Percentiles rank a stretch among this genome's conserved stretches.
These are phyloP conservation scores for Tolypocladium capitatum DNA, from an alignment of 2,329 filamentous ascomycete species.

Conservation along the genomic window DNA sequence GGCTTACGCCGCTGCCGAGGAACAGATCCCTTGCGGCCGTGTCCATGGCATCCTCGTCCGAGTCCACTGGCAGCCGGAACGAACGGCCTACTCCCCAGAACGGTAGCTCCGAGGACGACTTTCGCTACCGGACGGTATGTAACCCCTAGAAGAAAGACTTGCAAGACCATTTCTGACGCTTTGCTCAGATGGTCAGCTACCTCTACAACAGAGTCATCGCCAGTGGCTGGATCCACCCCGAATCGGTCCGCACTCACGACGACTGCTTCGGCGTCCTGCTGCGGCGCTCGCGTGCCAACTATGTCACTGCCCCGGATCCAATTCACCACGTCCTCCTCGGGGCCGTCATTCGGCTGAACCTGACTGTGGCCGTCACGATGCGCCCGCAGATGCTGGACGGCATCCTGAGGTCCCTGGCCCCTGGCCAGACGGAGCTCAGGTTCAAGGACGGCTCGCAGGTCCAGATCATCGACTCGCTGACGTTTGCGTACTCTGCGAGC, in stretches of 20 bases:
- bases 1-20: not conserved
- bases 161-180: not conserved
- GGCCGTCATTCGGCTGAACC: slow-evolving; percentile 30
- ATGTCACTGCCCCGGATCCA: slow-evolving; percentile 25
- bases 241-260: slow-evolving; percentile 5
- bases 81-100: slow-evolving; percentile 1
- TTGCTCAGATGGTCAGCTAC: slow-evolving; percentile 18
- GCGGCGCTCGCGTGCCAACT: slow-evolving; percentile 24
- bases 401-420: slow-evolving; percentile 26
- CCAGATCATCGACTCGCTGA: slow-evolving; percentile 30
- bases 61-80: not conserved
- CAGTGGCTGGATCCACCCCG: slow-evolving; percentile 16
- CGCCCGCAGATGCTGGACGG: slow-evolving; percentile 31
- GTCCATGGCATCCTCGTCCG: not conserved
- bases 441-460: slow-evolving; percentile 28
- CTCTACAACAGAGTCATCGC: slow-evolving; percentile 14
- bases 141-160: not conserved
- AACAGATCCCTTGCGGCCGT: slow-evolving; percentile 3
- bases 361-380: slow-evolving; percentile 34
- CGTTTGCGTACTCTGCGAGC: slow-evolving; percentile 20
- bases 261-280: slow-evolving; percentile 23
- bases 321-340: slow-evolving; percentile 23
- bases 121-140: slow-evolving; percentile 18
- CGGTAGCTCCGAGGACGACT: slow-evolving; percentile 14
- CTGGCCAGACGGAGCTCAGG: slow-evolving; percentile 27